Percentiles rank a stretch among this genome's conserved stretches.
Conservation (phyloP, 2,329 filamentous ascomycete genomes). For the Monosporascus sp. region DNA sequence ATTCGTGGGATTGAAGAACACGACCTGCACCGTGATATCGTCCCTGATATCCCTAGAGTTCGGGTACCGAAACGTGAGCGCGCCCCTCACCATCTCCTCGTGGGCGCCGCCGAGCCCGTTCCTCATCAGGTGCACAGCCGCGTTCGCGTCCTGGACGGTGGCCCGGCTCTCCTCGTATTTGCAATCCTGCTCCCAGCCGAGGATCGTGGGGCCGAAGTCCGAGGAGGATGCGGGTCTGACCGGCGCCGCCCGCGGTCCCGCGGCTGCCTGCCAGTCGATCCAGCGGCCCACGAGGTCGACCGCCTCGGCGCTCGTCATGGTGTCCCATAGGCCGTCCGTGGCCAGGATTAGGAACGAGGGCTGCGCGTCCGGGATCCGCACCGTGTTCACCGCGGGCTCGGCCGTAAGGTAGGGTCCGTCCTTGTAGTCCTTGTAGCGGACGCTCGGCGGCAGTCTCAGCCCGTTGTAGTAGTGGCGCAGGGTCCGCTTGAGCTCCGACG, state of each 20-base stretch:
- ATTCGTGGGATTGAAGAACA: constrained; percentile 56
- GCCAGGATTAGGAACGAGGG: constrained; percentile 61
- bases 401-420: constrained; percentile 66
- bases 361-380: constrained; percentile 39
- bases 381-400: constrained; percentile 58
- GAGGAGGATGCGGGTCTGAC: not conserved
- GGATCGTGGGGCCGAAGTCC: constrained; percentile 18
- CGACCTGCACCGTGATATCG: constrained; percentile 79
- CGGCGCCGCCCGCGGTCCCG: not conserved
- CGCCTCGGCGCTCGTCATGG: constrained; percentile 50
- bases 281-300: constrained; percentile 54
- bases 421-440: constrained; percentile 36
- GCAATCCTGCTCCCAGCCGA: constrained; percentile 20
- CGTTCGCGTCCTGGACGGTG: constrained; percentile 74
- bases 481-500: constrained; percentile 39
- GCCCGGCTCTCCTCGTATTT: constrained; percentile 52
- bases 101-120: constrained; percentile 77
- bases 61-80: constrained; percentile 66
- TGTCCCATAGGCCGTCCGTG: constrained; percentile 63
- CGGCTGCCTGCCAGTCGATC: constrained; percentile 32
- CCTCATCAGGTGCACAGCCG: constrained; percentile 72
- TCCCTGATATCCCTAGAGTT: constrained; percentile 62
- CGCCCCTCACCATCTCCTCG: constrained; percentile 65
- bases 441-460: constrained; percentile 28
- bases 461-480: constrained; percentile 45